Evolutionary conservation across 345 rosid genomes (phyloP).

Genomic region (Eucalyptus dawsonii): DNA sequence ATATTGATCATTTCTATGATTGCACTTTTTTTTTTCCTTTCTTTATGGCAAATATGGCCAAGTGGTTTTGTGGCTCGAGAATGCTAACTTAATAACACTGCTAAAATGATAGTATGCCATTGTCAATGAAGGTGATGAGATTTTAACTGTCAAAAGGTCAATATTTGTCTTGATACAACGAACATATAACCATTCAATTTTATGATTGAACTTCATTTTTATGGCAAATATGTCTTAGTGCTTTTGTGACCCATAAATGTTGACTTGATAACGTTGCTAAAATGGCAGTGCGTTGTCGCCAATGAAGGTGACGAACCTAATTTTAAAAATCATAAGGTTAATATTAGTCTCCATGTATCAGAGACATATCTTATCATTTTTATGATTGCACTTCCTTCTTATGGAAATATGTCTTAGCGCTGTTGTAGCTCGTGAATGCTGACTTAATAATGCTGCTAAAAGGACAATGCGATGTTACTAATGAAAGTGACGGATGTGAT

Average conservation of each 20-base stretch:
- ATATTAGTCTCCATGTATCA: neutral
- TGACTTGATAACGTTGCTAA: neutral
- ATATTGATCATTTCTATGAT: neutral
- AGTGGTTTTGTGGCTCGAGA: neutral
- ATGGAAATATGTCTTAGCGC: neutral
- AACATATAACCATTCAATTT: neutral
- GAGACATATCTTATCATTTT: neutral
- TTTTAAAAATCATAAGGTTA: neutral
- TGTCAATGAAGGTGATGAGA: neutral
- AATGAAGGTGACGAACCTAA: neutral
- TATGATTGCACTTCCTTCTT: neutral
- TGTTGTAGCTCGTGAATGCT: neutral
- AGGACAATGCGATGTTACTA: neutral
- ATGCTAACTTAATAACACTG: neutral
- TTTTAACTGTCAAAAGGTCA: neutral
- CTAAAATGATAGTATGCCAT: too few relatives aligned
- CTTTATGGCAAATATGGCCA: neutral
- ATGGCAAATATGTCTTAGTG: neutral
- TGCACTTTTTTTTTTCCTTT: neutral
- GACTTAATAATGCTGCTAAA: neutral
- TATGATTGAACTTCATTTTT: neutral
- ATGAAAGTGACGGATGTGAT: neutral
- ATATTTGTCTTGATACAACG: neutral
- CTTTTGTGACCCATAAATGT: neutral
- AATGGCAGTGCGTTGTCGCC: neutral